phyloP scores from a whole-genome alignment of 2,329 filamentous ascomycete genomes.

The Talaromyces sp. region DNA sequence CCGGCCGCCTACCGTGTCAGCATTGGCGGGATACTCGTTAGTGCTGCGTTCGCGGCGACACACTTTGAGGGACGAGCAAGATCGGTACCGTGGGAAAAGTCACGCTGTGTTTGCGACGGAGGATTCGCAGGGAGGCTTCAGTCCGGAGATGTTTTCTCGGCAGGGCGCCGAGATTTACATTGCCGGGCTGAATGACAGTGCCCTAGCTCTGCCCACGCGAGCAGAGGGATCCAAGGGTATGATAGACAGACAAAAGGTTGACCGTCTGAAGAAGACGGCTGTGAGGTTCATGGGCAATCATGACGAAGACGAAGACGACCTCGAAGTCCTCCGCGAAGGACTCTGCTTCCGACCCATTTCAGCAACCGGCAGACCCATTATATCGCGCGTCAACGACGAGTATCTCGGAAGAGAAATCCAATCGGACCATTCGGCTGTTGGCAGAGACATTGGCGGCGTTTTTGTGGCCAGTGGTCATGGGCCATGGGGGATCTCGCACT shows the following conservation, averaged over 20 bases:
- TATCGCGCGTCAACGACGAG: slow-evolving; percentile 52
- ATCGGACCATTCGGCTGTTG: slow-evolving; percentile 40
- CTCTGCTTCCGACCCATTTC: slow-evolving; percentile 71
- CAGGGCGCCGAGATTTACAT: slow-evolving; percentile 65
- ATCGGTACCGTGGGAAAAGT: slow-evolving; percentile 43
- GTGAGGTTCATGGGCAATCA: slow-evolving; percentile 28
- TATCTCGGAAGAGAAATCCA: slow-evolving; percentile 47
- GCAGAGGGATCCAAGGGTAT: slow-evolving; percentile 34
- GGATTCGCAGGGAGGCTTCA: slow-evolving; percentile 44
- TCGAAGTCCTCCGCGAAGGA: slow-evolving; percentile 59
- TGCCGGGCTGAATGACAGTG: slow-evolving; percentile 61
- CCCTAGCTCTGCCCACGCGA: slow-evolving; percentile 53
- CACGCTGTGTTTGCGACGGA: slow-evolving; percentile 64
- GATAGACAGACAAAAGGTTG: slow-evolving; percentile 39
- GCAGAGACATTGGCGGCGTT: slow-evolving; percentile 51
- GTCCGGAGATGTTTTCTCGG: slow-evolving; percentile 66
- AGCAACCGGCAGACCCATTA: slow-evolving; percentile 56
- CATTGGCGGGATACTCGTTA: slow-evolving; percentile 66
- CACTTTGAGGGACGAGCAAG: slow-evolving; percentile 22
- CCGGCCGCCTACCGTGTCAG: slow-evolving; percentile 50
- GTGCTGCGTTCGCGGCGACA: slow-evolving; percentile 56
- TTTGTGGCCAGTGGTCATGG: slow-evolving; percentile 69
- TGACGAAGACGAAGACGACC: slow-evolving; percentile 38
- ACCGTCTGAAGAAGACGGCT: slow-evolving; percentile 24
- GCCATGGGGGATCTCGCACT: slow-evolving; percentile 64